These are phyloP conservation scores for Aspergillus chevalieri DNA, from an alignment of 2,329 filamentous ascomycete species.

Conservation along the genomic window DNA sequence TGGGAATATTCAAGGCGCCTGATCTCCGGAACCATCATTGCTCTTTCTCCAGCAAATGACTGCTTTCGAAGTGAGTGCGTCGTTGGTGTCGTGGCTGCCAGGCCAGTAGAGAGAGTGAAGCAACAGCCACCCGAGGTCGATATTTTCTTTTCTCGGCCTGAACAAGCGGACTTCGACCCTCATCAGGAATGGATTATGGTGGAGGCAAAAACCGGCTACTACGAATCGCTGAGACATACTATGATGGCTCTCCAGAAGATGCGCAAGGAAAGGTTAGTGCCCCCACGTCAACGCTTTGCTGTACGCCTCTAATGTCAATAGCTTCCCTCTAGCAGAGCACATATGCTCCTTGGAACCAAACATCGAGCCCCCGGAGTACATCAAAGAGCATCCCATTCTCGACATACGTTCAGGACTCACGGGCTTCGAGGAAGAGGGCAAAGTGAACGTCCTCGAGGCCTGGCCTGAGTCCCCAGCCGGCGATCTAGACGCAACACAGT, in stretches of 20 bases:
- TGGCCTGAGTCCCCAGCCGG: conserved; percentile 46
- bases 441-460: conserved; percentile 48
- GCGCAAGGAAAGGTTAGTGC: conserved; percentile 45
- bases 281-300: not conserved
- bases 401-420: conserved; percentile 46
- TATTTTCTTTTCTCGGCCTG: conserved; percentile 59
- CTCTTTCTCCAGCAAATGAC: conserved; percentile 50
- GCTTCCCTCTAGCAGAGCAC: conserved; percentile 41
- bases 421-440: conserved; percentile 30
- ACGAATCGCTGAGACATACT: conserved; percentile 67
- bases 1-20: conserved; percentile 61
- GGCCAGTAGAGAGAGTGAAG: conserved; percentile 58
- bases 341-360: conserved; percentile 34
- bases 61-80: conserved; percentile 60
- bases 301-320: conserved; percentile 12
- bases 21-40: conserved; percentile 50
- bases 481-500: conserved; percentile 65
- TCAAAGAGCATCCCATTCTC: conserved; percentile 44
- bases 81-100: conserved; percentile 66
- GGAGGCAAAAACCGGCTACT: conserved; percentile 68
- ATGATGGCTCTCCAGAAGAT: conserved; percentile 66
- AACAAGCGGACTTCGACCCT: conserved; percentile 63
- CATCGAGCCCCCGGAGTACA: conserved; percentile 48
- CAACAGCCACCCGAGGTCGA: conserved; percentile 67
- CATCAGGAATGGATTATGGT: conserved; percentile 69